Percentiles rank a stretch among this genome's conserved stretches.
Evolutionary conservation across 2,329 filamentous ascomycete genomes (phyloP).

Genomic region (Lasiodiplodia gonubiensis): DNA sequence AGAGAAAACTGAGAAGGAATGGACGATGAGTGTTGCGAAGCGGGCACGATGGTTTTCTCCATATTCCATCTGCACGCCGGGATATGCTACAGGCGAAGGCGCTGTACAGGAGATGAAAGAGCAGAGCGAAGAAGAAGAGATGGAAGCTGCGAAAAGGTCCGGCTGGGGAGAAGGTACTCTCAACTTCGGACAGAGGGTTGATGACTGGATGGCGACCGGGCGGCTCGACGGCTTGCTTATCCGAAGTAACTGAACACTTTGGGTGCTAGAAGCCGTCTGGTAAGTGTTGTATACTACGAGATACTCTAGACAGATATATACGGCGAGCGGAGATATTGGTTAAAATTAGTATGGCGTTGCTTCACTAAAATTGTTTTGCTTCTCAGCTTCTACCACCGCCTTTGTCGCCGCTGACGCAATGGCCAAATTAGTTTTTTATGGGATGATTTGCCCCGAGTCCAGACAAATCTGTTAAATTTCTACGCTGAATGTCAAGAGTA

Average conservation of each 20-base stretch:
- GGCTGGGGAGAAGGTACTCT: neutral
- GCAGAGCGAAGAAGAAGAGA: neutral
- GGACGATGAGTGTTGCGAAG: neutral
- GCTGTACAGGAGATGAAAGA: neutral
- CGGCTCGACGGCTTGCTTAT: neutral
- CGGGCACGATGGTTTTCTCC: neutral
- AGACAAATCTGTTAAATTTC: no score
- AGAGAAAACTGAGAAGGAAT: neutral
- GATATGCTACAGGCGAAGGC: neutral
- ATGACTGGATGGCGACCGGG: neutral
- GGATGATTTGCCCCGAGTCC: no score
- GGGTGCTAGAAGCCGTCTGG: no score
- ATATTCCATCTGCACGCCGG: neutral
- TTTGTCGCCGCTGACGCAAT: no score
- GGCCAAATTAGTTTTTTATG: no score
- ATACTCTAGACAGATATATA: no score
- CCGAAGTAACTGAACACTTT: neutral
- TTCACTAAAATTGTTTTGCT: no score
- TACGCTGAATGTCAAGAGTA: no score
- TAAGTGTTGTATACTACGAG: no score
- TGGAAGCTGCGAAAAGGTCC: neutral
- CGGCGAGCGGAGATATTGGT: no score
- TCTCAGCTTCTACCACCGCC: no score
- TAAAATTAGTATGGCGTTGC: no score
- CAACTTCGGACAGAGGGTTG: neutral